Conservation (phyloP, 2,329 filamentous ascomycete genomes). For the Metarhizium rileyi region DNA sequence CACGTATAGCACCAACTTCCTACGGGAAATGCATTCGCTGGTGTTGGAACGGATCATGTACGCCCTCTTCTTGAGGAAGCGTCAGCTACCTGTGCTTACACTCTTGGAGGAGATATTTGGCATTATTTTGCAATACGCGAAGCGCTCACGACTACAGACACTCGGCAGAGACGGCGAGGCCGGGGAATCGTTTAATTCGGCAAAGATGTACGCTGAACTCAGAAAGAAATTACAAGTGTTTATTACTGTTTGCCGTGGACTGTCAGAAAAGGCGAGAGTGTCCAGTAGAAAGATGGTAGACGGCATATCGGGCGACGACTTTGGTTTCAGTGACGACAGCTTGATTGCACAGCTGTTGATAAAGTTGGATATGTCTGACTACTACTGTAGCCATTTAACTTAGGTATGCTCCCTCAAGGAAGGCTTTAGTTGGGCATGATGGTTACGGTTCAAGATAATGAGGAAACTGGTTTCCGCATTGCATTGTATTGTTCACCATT, state of each 20-base stretch:
- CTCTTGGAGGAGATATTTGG: conserved; percentile 70
- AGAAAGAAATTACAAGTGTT: conserved; percentile 66
- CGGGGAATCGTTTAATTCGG: conserved; percentile 12
- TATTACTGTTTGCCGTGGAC: conserved; percentile 58
- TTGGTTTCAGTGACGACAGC: conserved; percentile 37
- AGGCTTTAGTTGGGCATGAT: background rate
- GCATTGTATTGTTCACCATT: background rate
- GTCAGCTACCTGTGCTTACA: conserved; percentile 62
- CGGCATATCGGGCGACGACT: conserved; percentile 15
- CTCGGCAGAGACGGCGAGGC: conserved; percentile 17
- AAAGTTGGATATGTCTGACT: conserved; percentile 61
- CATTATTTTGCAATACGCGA: conserved; percentile 63
- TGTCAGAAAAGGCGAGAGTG: conserved; percentile 51
- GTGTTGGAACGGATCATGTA: conserved; percentile 68
- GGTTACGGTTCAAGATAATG: background rate
- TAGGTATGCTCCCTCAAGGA: background rate
- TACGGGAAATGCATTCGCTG: conserved; percentile 62
- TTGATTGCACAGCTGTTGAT: conserved; percentile 59
- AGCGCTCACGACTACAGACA: conserved; percentile 30
- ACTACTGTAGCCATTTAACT: conserved; percentile 37
- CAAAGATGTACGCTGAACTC: conserved; percentile 53
- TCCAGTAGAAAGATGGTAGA: conserved; percentile 13
- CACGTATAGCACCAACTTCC: conserved; percentile 47
- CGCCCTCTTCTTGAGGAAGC: conserved; percentile 61
- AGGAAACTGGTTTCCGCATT: background rate